Conservation (phyloP, 2,329 filamentous ascomycete species). For the Tolypocladium tropicale region DNA sequence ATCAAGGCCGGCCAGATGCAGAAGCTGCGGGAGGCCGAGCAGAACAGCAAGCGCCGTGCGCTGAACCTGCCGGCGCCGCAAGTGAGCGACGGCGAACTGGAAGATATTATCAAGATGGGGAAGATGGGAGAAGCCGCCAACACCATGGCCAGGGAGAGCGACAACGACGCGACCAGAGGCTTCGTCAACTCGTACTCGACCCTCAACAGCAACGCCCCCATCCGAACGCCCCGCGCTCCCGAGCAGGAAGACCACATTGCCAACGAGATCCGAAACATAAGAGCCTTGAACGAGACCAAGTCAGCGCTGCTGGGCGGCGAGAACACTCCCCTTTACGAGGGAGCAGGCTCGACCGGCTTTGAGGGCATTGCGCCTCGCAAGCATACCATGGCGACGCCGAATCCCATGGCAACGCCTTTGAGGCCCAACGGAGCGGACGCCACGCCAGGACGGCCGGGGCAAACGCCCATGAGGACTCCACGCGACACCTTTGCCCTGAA, state of each 20-base stretch:
- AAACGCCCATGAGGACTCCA: constrained; percentile 80
- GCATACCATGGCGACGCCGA: constrained; percentile 80
- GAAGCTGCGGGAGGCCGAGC: constrained; percentile 89
- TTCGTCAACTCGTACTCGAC: constrained; percentile 79
- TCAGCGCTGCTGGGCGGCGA: constrained; percentile 90
- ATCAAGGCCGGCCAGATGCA: constrained; percentile 91
- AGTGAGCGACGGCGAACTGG: constrained; percentile 83
- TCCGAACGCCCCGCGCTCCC: constrained; percentile 83
- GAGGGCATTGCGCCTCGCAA: constrained; percentile 73
- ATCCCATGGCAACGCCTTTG: constrained; percentile 87
- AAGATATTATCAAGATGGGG: constrained; percentile 98
- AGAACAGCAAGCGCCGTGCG: constrained; percentile 81
- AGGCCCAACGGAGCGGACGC: constrained; percentile 55
- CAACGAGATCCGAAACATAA: constrained; percentile 92
- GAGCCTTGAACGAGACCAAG: constrained; percentile 84
- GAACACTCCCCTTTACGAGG: constrained; percentile 81
- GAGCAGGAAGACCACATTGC: constrained; percentile 92
- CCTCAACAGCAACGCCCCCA: constrained; percentile 72
- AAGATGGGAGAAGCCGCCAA: constrained; percentile 84
- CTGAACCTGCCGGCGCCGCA: constrained; percentile 83
- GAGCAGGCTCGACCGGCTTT: constrained; percentile 74
- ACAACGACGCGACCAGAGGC: constrained; percentile 76
- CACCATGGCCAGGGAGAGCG: constrained; percentile 61
- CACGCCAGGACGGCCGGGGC: constrained; percentile 59
- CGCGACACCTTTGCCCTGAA: constrained; percentile 84